Conservation (phyloP, 2,329 filamentous ascomycete genomes). For the Zymoseptoria passerinii region DNA sequence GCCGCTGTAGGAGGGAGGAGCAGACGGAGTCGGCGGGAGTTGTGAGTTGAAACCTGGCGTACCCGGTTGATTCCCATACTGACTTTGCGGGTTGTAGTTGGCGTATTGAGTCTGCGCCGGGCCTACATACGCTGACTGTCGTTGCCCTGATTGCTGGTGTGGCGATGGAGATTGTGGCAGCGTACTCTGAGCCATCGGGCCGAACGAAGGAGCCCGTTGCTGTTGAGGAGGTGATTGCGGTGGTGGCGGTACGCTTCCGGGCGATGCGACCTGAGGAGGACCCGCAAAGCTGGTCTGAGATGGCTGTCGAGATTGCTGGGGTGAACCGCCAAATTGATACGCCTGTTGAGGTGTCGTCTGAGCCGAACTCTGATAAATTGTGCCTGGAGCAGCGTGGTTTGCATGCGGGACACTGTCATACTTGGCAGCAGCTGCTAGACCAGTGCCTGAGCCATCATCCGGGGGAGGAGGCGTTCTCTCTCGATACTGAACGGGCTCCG, state of each 20-base stretch:
- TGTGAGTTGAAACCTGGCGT: constrained; percentile 19
- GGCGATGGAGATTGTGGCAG: constrained; percentile 21
- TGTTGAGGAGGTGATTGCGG: constrained; percentile 7
- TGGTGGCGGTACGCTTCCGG: constrained; percentile 20
- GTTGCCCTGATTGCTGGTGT: constrained; percentile 28
- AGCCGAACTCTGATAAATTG: constrained; percentile 16
- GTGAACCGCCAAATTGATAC: constrained; percentile 36
- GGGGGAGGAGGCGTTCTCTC: constrained; percentile 73
- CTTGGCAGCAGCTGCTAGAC: constrained; percentile 32
- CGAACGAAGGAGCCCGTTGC: constrained; percentile 16
- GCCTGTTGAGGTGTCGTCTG: constrained; percentile 23
- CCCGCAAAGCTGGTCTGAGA: constrained; percentile 13
- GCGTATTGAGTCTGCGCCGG: constrained; percentile 29
- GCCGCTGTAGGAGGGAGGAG: constrained; percentile 27
- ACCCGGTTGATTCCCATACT: constrained; percentile 19
- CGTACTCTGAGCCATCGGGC: constrained; percentile 18
- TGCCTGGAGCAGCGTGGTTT: constrained; percentile 20
- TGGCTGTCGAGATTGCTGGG: constrained; percentile 19
- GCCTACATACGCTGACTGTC: constrained; percentile 18
- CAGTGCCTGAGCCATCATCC: constrained; percentile 49
- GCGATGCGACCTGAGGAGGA: constrained; percentile 14
- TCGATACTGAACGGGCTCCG: constrained; percentile 61
- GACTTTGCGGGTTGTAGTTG: constrained; percentile 23
- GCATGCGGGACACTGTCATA: constrained; percentile 28
- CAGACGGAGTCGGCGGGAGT: constrained; percentile 28